Evolutionary conservation across 2,329 filamentous ascomycete genomes (phyloP), one percentile per base, ranked within the genome.

Genomic region (Colletotrichum sp.): DNA sequence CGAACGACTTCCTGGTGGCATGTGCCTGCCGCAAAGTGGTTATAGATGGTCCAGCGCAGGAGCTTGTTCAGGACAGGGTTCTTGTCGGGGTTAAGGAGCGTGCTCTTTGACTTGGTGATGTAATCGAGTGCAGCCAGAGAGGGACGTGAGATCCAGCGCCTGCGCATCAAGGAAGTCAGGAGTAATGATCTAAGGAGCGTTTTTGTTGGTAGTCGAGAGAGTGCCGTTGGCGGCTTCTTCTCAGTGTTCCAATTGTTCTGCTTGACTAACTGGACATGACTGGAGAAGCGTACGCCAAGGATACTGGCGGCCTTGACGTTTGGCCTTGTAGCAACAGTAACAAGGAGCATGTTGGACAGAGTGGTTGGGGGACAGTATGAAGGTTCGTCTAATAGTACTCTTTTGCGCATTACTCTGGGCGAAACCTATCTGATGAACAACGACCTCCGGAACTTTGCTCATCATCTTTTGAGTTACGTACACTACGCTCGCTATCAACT

Each of bases 1-100:
- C 83, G 85, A 55, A 88, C 87, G 2, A 98, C 94, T 84, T 98
- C 94, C 1, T 83, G 80, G 1, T 90, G 88, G 67, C 91, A 94
- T 85, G 96, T 94, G 30, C 96, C 96, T 0, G 95, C 95, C 83
- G 96, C 98, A 85, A 98, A 98, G 81, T 98, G 96, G 34, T 93
- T 92, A 83, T 98, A 98, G 80, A 98, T 96, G 0, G 95, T 98
- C 82, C 93, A 91, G 83, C 95, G 95, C 66, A 98, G 88, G 52
- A 96, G 82, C 75, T 88, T 91, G 62, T 92, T 90, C 15, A 98
- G 89, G 2, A 96, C 59, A 0, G 92, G 92, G 82, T 98, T 98
- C 66, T 87, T 88, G 82, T 98, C 95, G 5, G 96, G 93, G 83
- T 93, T 93, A 72, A 97, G 69, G 2, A 76, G 65, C 3, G 64